Percentiles rank a stretch among this genome's conserved stretches.
phyloP scores from a whole-genome alignment of 495 filamentous ascomycete species.

The Neurospora tetrasperma region DNA sequence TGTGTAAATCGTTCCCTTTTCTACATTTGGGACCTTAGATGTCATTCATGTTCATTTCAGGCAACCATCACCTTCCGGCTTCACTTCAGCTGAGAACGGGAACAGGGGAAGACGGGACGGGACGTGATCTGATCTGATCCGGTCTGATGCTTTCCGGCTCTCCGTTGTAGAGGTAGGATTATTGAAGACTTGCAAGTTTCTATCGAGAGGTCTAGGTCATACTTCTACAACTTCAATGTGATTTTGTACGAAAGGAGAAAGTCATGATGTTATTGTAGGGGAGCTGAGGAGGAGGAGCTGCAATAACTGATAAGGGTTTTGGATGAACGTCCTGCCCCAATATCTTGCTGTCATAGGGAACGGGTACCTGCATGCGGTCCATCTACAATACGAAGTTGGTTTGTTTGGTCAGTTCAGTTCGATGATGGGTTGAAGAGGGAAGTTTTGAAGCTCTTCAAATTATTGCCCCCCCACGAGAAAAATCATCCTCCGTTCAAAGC shows the following conservation, averaged over 20 bases:
- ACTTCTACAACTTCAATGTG: background rate
- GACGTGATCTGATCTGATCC: background rate
- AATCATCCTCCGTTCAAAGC: too few relatives aligned
- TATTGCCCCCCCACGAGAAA: too few relatives aligned
- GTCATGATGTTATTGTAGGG: background rate
- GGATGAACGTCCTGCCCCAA: background rate
- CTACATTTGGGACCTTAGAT: background rate
- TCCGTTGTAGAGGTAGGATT: background rate
- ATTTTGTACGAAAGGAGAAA: background rate
- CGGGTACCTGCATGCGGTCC: background rate
- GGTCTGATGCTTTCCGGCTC: background rate
- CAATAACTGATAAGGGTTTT: background rate
- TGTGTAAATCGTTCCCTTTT: background rate
- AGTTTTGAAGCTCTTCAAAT: too few relatives aligned
- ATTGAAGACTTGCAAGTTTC: background rate
- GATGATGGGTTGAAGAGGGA: too few relatives aligned
- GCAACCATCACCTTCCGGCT: background rate
- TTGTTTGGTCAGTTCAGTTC: too few relatives aligned
- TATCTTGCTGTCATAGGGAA: background rate
- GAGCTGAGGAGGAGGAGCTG: background rate
- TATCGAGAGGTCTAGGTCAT: background rate
- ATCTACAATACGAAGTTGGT: background rate
- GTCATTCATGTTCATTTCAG: background rate
- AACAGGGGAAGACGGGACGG: background rate
- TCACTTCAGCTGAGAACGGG: background rate